These are phyloP conservation scores for Colletotrichum sojae DNA, from an alignment of 2,329 filamentous ascomycete species.

Conservation along the genomic window DNA sequence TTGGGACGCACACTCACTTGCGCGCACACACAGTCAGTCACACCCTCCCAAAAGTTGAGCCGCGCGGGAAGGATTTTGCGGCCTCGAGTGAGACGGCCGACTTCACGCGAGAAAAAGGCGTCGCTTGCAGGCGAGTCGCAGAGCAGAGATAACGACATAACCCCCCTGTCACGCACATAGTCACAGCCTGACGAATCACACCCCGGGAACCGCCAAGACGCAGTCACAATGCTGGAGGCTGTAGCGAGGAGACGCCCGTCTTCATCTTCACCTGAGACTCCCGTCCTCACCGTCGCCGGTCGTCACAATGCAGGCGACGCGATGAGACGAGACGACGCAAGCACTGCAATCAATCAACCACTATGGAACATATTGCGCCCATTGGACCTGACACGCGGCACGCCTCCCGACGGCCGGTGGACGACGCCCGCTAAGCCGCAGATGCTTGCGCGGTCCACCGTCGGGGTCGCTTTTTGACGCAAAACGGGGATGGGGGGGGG, in stretches of 20 bases:
- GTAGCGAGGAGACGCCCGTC: background rate
- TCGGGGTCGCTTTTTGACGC: conserved; percentile 19
- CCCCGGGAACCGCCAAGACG: background rate
- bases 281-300: conserved; percentile 10
- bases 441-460: conserved; percentile 25
- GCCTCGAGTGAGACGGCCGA: background rate
- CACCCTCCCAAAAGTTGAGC: background rate
- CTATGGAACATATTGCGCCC: background rate
- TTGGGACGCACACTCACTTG: no score
- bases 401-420: background rate
- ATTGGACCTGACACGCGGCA: conserved; percentile 16
- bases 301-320: conserved; percentile 14
- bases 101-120: background rate
- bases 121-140: background rate
- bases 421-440: conserved; percentile 27
- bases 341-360: conserved; percentile 13
- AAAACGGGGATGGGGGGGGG: conserved; percentile 10
- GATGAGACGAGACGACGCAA: no score
- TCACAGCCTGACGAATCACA: background rate
- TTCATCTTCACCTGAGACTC: conserved; percentile 29
- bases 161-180: no score
- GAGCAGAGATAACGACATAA: background rate
- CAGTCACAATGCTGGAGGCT: no score
- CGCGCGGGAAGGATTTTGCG: background rate
- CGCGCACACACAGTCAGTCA: no score